Base-by-base conservation (phyloP, 2,329 filamentous ascomycete species). In the Amauroascus niger region DNA sequence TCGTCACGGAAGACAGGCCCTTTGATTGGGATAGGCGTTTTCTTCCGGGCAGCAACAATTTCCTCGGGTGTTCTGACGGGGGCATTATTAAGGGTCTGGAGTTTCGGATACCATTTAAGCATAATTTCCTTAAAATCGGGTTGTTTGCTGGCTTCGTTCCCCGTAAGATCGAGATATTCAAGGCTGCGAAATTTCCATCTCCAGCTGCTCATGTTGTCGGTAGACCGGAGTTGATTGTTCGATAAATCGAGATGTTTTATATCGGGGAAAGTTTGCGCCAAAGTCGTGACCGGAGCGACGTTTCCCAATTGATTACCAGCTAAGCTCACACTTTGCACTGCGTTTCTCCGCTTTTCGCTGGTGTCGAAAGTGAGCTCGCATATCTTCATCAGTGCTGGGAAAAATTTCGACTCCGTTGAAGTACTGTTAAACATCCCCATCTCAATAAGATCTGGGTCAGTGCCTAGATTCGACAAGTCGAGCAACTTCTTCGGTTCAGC, bases 221-320 rank as follows among this genome's bases (percentile, higher is more conserved):
- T 69, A 49, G 79, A 81, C 55, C 78, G 75, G 62, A 98, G 81
- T 39, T 83, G 80, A 70, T 97, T 97, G 65, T 84, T 81, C 52
- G 88, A 93, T 24, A 97, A 79, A 61, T 96, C 91, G 11, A 98
- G 80, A 60, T 95, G 90, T 66, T 88, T 84, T 56, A 97, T 75
- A 57, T 90, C 85, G 0, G 90, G 88, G 52, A 97, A 87, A 0
- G 87, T 88, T 50, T 81, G 79, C 8, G 88, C 82, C 1, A 97
- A 77, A 1, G 82, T 77, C 49, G 84, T 87, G 49, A 97, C 84
- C 51, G 84, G 79, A 18, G 74, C 68, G 35, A 95, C 79, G 58
- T 86, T 83, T 49, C 80, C 74, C 44, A 97, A 82, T 56, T 82
- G 81, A 69, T 97, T 97, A 66, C 82, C 81, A 16, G 86, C 83